Base-by-base conservation (phyloP, 805 yeast species). In the Yarrowia alimentaria region DNA sequence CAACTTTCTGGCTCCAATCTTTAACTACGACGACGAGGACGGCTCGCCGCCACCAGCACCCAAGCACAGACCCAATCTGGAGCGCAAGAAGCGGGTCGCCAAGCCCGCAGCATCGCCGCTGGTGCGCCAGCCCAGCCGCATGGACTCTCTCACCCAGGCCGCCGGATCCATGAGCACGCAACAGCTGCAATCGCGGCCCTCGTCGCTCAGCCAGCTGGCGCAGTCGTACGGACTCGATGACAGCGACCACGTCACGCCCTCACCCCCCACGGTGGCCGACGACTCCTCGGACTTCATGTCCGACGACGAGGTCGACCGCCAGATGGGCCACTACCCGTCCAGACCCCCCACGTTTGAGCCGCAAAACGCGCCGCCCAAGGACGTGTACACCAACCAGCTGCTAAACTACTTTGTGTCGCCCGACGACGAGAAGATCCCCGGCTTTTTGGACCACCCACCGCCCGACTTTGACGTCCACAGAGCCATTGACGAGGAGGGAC, bases 401-500 rank as follows among this genome's bases (percentile, higher is more conserved):
- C 66, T 76, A 48, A 80, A 74, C 56, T 79, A 70, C 64, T 80
- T 77, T 61, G 70, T 78, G 66, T 68, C 77, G 7, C 74, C 81
- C 2, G 83, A 79, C 53, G 81, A 78, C 50, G 77, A 75, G 26
- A 57, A 65, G 3, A 71, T 85, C 20, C 95, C 95, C 0, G 78
- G 75, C 18, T 80, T 85, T 60, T 68, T 86, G 12, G 68, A 75
- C 29, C 73, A 79, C 57, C 83, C 87, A 0, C 81, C 85, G 2
- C 71, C 75, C 18, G 83, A 77, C 50, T 81, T 84, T 59, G 79
- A 85, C 57, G 75, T 85, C 55, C 77, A 82, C 69, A 86, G 84
- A 49, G 81, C 88, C 4, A 86, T 93, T 19, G 99, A 93, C 64
- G 90, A 86, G 53, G 97, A 93, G 62, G 94, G 96, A 1, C 94